Conservation (phyloP, 2,329 filamentous ascomycete species). For the Hymenoscyphus albidus region DNA sequence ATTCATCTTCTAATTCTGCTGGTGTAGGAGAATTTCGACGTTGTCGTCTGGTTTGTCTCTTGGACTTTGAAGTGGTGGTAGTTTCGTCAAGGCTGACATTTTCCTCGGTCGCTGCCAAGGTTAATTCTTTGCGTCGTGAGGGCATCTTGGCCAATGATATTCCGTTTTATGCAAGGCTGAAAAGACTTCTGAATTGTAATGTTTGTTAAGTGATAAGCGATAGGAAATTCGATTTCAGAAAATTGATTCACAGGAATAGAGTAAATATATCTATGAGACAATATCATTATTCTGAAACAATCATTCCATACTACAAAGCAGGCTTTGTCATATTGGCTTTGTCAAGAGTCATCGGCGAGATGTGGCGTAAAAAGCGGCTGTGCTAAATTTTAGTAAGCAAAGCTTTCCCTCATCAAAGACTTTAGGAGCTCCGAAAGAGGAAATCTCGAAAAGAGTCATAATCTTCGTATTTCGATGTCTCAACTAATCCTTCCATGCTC, state of each 20-base stretch:
- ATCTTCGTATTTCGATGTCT: background rate
- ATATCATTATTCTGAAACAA: background rate
- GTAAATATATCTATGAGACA: background rate
- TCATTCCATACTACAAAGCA: background rate
- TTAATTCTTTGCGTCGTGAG: background rate
- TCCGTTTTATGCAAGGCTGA: constrained; percentile 9
- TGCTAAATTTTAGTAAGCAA: background rate
- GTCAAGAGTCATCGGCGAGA: constrained; percentile 17
- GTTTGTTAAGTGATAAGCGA: background rate
- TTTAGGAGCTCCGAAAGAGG: background rate
- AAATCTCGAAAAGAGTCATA: background rate
- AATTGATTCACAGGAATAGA: background rate
- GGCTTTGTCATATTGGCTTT: constrained; percentile 15
- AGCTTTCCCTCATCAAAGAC: background rate
- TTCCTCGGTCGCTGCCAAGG: constrained; percentile 6
- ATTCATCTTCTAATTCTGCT: background rate
- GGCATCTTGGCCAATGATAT: background rate
- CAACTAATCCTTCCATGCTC: background rate
- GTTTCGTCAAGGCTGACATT: constrained; percentile 7
- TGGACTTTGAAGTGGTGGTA: background rate
- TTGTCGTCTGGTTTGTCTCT: constrained; percentile 10
- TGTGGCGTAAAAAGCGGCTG: constrained; percentile 18
- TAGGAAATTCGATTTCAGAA: background rate
- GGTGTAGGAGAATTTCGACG: constrained; percentile 5
- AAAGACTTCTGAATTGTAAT: background rate